Conservation (phyloP, 2,329 filamentous ascomycete genomes). For the Alternaria angustiovoidea region DNA sequence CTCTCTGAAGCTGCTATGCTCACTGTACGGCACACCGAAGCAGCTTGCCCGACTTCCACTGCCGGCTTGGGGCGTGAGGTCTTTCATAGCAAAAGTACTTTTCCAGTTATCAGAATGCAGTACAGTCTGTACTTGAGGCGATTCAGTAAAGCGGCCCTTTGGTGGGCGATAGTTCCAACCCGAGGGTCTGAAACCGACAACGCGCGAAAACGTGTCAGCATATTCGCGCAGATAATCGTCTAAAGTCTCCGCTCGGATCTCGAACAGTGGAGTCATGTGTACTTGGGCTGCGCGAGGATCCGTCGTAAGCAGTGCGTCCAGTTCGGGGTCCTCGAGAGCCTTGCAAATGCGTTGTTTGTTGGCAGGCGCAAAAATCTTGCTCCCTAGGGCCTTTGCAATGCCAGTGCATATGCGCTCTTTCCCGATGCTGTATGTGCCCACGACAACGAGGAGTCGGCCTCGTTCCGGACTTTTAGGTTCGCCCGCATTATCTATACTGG, state of each 20-base stretch:
- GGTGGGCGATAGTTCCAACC: constrained; percentile 92
- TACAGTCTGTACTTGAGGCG: constrained; percentile 70
- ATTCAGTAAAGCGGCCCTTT: constrained; percentile 67
- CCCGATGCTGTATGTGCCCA: constrained; percentile 96
- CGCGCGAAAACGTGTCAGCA: constrained; percentile 81
- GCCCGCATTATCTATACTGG: constrained; percentile 44
- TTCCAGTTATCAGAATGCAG: constrained; percentile 77
- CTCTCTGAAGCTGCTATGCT: constrained; percentile 95
- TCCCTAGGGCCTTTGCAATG: constrained; percentile 83
- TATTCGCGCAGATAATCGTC: constrained; percentile 85
- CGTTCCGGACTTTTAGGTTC: constrained; percentile 45
- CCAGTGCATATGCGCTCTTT: constrained; percentile 96
- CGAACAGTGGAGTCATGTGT: constrained; percentile 96
- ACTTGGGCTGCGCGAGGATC: constrained; percentile 88
- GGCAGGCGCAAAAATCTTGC: constrained; percentile 87
- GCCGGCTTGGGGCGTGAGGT: constrained; percentile 83
- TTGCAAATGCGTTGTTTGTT: constrained; percentile 84
- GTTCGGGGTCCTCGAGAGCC: constrained; percentile 84
- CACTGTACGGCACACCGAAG: constrained; percentile 93
- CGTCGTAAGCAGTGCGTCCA: constrained; percentile 77
- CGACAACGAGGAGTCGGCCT: constrained; percentile 84
- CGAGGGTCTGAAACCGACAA: constrained; percentile 90
- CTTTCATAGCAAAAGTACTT: constrained; percentile 72
- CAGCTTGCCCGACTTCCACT: constrained; percentile 84
- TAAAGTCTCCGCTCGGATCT: constrained; percentile 89